Percentiles rank a stretch among this genome's conserved stretches.
Conservation (phyloP, 768 basidiomycete species). For the Pilatotrama ljubarskyi region DNA sequence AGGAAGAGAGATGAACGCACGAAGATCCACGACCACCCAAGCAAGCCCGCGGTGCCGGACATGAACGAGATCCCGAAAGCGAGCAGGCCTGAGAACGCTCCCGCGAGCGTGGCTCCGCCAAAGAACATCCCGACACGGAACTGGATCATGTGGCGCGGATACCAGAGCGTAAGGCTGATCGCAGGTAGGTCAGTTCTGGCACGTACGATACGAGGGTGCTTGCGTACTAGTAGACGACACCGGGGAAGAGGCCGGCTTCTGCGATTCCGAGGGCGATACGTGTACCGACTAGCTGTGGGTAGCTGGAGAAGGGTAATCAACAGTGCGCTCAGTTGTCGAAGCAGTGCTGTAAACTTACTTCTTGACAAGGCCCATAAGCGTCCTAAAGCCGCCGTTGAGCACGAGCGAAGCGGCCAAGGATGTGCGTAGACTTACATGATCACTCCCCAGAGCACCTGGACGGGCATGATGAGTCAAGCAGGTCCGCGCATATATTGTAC, state of each 20-base stretch:
- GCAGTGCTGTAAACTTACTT: slow-evolving; percentile 36
- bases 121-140: slow-evolving; percentile 29
- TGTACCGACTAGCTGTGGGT: slow-evolving; percentile 59
- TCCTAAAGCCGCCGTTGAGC: slow-evolving; percentile 37
- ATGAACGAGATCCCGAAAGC: slow-evolving; percentile 38
- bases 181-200: not conserved
- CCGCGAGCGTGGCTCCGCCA: slow-evolving; percentile 26
- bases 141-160: slow-evolving; percentile 29
- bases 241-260: slow-evolving; percentile 73
- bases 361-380: slow-evolving; percentile 65
- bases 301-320: slow-evolving; percentile 38
- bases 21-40: slow-evolving; percentile 37
- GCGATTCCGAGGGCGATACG: slow-evolving; percentile 61
- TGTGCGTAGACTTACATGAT: slow-evolving; percentile 46
- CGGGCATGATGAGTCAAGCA: too few species aligned
- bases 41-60: slow-evolving; percentile 27
- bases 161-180: slow-evolving; percentile 27
- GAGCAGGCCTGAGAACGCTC: slow-evolving; percentile 32
- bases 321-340: not conserved
- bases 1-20: slow-evolving; percentile 8
- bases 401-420: not conserved
- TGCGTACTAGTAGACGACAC: slow-evolving; percentile 66
- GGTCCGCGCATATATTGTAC: too few species aligned
- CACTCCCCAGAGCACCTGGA: slow-evolving; percentile 65
- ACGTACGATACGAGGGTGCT: slow-evolving; percentile 15